Base-by-base conservation (phyloP, 2,329 filamentous ascomycete species). In the Tolypocladium cylindrosporum region DNA sequence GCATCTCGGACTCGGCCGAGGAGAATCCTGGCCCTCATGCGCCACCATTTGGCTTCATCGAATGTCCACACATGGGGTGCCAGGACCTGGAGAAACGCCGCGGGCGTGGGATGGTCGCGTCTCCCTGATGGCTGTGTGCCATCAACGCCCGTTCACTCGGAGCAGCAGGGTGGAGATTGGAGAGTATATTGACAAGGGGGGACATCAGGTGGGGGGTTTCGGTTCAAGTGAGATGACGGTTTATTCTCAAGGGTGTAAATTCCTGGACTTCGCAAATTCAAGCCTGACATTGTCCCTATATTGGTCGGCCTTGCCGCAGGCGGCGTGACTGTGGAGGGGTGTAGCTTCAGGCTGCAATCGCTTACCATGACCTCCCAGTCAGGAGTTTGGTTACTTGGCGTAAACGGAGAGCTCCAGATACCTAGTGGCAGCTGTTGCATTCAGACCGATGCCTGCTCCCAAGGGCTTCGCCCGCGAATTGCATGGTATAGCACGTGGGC, bases 1-100 rank as follows among this genome's bases (percentile, higher is more conserved):
- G 78, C 78, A 66, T 77, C 77, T 77, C 73, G 78, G 78, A 79
- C 77, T 81, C 66, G 78, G 78, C 78, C 78, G 72, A 77, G 76
- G 74, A 77, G 73, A 73, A 71, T 65, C 69, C 5, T 4, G 55
- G 31, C 34, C 36, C 31, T 27, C 36, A 16, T 9, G 31, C 36
- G 42, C 14, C 34, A 16, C 34, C 39, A 37, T 52, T 42, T 4
- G 14, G 24, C 8, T 19, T 34, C 14, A 24, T 24, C 31, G 16
- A 27, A 21, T 24, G 19, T 54, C 45, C 27, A 51, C 19, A 14
- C 43, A 3, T 40, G 16, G 39, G 39, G 39, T 16, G 39, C 39
- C 39, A 40, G 16, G 39, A 40, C 39, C 39, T 34, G 48, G 24
- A n/a, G 45, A 34, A 51, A 34, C 21, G 9, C 48, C 48, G 16